Percentiles rank a stretch among this genome's conserved stretches.
Conservation (phyloP, 371 early-diverging fungal genomes). For the Saksenaea oblongispora region DNA sequence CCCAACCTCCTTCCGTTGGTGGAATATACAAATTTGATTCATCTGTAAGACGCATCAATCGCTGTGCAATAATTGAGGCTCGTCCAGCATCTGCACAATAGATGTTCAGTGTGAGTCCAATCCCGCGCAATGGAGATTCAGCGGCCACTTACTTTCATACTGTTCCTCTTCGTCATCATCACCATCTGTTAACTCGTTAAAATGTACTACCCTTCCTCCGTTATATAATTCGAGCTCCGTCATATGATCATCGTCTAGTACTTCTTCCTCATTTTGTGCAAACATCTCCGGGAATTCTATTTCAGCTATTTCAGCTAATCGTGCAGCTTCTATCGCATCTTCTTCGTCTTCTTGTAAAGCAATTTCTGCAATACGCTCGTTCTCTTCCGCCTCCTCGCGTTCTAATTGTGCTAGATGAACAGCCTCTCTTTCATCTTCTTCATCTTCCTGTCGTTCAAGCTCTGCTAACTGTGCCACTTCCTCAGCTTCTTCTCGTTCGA, state of each 20-base stretch:
- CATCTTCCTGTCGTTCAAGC: background rate
- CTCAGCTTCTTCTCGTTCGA: background rate
- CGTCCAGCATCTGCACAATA: no score
- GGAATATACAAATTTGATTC: no score
- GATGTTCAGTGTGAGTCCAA: no score
- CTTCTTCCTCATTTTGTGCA: slow-evolving; percentile 2
- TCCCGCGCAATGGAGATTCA: no score
- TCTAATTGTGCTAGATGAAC: background rate
- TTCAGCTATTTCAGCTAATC: background rate
- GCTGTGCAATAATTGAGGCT: no score
- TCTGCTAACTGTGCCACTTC: background rate
- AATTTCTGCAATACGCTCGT: background rate
- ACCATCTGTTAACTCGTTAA: slow-evolving; percentile 6
- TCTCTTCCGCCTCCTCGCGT: background rate
- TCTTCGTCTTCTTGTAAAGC: slow-evolving; percentile 2
- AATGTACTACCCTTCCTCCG: background rate
- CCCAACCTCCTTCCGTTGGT: no score
- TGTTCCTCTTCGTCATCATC: slow-evolving; percentile 13
- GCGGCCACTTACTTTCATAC: background rate
- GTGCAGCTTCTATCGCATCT: background rate
- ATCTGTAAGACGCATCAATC: no score
- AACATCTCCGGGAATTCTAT: background rate
- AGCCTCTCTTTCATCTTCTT: slow-evolving; percentile 7
- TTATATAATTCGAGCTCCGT: background rate
- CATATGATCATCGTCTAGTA: background rate